A percentile compares a stretch with the other conserved stretches of the same genome.
phyloP scores from a whole-genome alignment of 371 early-diverging fungal species.

The Chytridiales sp. region DNA sequence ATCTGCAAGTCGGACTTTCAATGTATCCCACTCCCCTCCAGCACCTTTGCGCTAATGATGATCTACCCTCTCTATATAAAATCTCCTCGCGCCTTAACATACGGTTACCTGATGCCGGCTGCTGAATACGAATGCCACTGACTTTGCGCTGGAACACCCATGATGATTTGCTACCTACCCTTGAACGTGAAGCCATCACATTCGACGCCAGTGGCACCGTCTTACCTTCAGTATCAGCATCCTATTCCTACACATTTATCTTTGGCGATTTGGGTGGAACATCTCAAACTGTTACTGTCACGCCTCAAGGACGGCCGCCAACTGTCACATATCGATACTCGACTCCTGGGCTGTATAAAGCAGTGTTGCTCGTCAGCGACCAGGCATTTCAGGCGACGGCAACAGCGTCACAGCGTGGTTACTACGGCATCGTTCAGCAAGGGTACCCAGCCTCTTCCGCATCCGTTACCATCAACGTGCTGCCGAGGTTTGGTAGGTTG shows the following conservation, averaged over 20 bases:
- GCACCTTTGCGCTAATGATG: background rate
- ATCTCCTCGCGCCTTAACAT: too few relatives aligned
- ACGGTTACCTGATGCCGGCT: too few relatives aligned
- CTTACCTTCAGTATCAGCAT: background rate
- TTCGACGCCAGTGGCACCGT: constrained; percentile 21
- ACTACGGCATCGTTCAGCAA: background rate
- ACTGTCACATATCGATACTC: background rate
- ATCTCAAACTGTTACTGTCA: background rate
- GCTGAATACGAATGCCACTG: too few relatives aligned
- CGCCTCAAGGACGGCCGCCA: background rate
- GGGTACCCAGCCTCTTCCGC: constrained; percentile 6
- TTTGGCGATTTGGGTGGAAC: constrained; percentile 10
- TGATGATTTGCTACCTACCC: too few relatives aligned
- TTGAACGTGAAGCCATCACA: constrained; percentile 2
- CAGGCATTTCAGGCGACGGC: background rate
- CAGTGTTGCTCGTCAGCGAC: constrained; percentile 13
- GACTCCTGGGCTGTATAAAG: constrained; percentile 2
- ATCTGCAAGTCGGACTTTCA: too few relatives aligned
- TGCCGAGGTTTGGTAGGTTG: background rate
- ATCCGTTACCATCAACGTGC: background rate
- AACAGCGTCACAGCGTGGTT: background rate
- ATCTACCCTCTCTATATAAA: background rate
- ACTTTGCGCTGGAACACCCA: too few relatives aligned
- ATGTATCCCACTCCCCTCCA: too few relatives aligned
- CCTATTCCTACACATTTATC: constrained; percentile 5